Evolutionary conservation across 305 asterid genomes (phyloP).

Genomic region (Salvia sclarea): DNA sequence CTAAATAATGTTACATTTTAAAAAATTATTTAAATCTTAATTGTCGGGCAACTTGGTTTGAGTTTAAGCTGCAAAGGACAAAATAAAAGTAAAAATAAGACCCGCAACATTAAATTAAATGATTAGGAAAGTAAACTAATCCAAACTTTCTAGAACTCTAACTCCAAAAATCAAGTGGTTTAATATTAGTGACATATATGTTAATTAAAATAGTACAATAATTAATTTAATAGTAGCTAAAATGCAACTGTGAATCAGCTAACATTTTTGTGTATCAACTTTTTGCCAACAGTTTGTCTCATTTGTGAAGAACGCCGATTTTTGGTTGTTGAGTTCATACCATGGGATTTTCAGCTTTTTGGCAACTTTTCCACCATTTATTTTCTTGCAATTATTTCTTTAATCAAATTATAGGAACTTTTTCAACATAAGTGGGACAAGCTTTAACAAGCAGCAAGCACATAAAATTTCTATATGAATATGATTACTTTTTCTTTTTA

Average conservation of each 20-base stretch:
- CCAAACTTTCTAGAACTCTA: background rate
- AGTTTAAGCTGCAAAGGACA: background rate
- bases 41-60: constrained; percentile 26
- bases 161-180: background rate
- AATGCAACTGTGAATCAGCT: constrained; percentile 33
- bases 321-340: constrained; percentile 39
- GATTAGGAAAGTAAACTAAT: constrained; percentile 8
- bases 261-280: constrained; percentile 25
- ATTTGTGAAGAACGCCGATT: constrained; percentile 28
- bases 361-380: constrained; percentile 17
- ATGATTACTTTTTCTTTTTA: background rate
- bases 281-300: constrained; percentile 39
- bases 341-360: constrained; percentile 16
- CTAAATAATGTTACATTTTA: background rate
- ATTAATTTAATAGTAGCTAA: background rate
- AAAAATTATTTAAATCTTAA: background rate
- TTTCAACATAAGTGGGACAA: constrained; percentile 16
- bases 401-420: background rate
- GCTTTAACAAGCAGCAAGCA: background rate
- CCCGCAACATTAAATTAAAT: background rate
- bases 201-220: background rate
- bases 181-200: background rate
- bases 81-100: background rate
- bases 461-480: background rate
- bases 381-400: background rate